These are phyloP conservation scores for Ambrosiella beaveri DNA, from an alignment of 2,329 filamentous ascomycete genomes.

Conservation along the genomic window DNA sequence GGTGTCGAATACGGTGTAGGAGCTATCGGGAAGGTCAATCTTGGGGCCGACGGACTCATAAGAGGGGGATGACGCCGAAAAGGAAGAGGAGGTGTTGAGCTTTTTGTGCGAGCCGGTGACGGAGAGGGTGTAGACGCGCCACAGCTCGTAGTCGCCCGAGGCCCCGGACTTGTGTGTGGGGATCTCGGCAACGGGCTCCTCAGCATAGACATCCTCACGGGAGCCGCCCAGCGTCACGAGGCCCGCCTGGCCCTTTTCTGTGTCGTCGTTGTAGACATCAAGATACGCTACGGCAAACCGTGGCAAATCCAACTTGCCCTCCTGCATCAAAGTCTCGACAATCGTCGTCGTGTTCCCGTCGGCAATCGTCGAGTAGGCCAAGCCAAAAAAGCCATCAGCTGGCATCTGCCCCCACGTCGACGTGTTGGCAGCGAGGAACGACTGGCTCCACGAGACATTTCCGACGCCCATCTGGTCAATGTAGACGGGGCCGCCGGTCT, in stretches of 20 bases:
- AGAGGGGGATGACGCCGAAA: constrained; percentile 3
- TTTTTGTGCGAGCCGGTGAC: constrained; percentile 13
- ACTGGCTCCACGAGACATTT: constrained; percentile 17
- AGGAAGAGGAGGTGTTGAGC: constrained; percentile 1
- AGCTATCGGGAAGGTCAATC: constrained; percentile 1
- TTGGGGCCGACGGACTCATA: constrained; percentile 15
- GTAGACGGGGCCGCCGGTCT: constrained; percentile 16
- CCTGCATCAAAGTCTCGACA: constrained; percentile 20
- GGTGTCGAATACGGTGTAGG: constrained; percentile 20
- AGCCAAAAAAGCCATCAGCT: constrained; percentile 21
- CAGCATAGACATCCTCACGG: constrained; percentile 18
- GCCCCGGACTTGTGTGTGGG: constrained; percentile 9
- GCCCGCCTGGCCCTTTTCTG: not conserved
- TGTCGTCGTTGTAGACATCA: constrained; percentile 12
- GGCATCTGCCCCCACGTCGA: constrained; percentile 18
- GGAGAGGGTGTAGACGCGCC: constrained; percentile 17
- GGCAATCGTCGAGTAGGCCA: constrained; percentile 20
- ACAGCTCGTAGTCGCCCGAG: constrained; percentile 18
- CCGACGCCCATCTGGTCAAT: constrained; percentile 17
- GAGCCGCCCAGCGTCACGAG: constrained; percentile 21
- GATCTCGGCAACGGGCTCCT: constrained; percentile 16
- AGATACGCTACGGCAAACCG: constrained; percentile 21
- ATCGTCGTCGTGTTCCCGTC: constrained; percentile 19
- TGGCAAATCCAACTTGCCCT: constrained; percentile 18
- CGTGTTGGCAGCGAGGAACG: constrained; percentile 19